Evolutionary conservation across 2,329 filamentous ascomycete genomes (phyloP), one percentile per base, ranked within the genome.

Genomic region (Neoascochyta sp.): DNA sequence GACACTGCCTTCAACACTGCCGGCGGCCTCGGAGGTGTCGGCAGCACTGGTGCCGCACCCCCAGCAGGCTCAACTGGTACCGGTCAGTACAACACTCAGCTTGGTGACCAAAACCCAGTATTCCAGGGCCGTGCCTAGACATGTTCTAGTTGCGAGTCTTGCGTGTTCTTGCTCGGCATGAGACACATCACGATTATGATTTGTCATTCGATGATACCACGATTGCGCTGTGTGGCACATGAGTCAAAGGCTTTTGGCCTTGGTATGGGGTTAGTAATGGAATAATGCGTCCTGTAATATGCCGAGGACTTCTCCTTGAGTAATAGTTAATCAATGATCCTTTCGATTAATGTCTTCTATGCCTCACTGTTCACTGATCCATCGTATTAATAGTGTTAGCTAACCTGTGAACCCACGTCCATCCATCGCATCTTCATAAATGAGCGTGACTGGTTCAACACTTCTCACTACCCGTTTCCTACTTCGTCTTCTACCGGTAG

Each of bases 31-130:
- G 29, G 32, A 9, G 32, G 36, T 24, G 28, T 43, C 32, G 43
- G 41, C 17, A 29, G 40, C 12, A 42, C 47, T 22, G 22, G 17
- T 20, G 27, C 39, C 14, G 43, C 39, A 3, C 29, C 39, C 11
- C 39, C 43, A 9, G 31, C 41, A 7, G 24, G 41, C 9, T 39
- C 15, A 3, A 28, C 38, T 11, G 38, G 27, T 12, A 34, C 40
- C 22, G 32, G 27, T 19, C 23, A 43, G 21, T 50, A 46, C 40
- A 52, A 64, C 54, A 69, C 66, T 29, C 54, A 57, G 3, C 57
- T 69, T 20, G 65, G 65, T 36, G 52, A 55, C 20, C 45, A 63
- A 42, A 69, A 68, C 60, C 65, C 65, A 4, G 66, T 69, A 22
- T 57, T 65, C 45, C 62, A 60, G 27, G 65, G 67, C 21, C 41